Evolutionary conservation across 2,329 filamentous ascomycete species (phyloP), one percentile per base, ranked within the genome.

Genomic region (Fusarium euwallaceae): DNA sequence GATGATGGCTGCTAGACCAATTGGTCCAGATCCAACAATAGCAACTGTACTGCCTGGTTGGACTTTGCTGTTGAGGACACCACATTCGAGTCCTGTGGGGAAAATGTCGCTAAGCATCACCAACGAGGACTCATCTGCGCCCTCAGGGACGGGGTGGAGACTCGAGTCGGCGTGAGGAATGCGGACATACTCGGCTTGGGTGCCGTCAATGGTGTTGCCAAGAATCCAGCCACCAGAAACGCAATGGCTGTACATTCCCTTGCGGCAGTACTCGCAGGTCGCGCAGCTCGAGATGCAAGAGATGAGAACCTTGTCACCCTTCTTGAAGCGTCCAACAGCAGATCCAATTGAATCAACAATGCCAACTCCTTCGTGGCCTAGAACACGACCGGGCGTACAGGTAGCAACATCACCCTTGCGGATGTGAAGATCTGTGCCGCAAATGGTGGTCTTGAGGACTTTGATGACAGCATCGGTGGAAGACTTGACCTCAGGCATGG

Each of bases 351-450:
- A 80, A 11, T 87, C 84, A 22, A 90, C 80, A 0, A 86, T 77
- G 4, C 87, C 88, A 0, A 89, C 86, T 45, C 87, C 87, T 76
- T 90, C 88, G 70, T 90, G 88, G 39, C 88, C 88, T 0, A 90
- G 81, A 3, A 88, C 82, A 0, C 82, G 82, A 9, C 88, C 88
- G 0, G 82, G 80, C 6, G 83, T 72, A 58, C 84, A 85, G 2
- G 84, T 87, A 0, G 88, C 83, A 0, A 90, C 87, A 72, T 90
- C 83, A 17, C 88, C 88, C 66, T 87, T 86, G 66, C 85, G 79
- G 69, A 91, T 90, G 75, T 91, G 89, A 16, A 90, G 80, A 75
- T 91, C 89, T 0, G 86, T 86, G 27, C 88, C 87, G 76, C 88
- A 90, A 72, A 88, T 88, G 12, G 87, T 87, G 1, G 85, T 84